Percentiles rank a stretch among this genome's conserved stretches.
phyloP scores from a whole-genome alignment of 78 protist genomes.

The Dictyostelium capitatum region DNA sequence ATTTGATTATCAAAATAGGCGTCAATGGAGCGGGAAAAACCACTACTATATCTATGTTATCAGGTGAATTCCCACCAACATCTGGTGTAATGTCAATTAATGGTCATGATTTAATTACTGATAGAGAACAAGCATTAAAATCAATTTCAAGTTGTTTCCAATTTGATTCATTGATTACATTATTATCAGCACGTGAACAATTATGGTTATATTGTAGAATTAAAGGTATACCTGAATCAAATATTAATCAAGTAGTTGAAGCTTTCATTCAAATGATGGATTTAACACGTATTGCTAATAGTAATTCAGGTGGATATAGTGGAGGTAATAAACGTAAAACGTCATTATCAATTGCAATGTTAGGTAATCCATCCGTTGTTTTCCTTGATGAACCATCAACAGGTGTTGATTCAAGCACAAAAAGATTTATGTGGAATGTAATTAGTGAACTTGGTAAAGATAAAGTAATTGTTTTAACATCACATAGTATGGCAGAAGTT shows the following conservation, averaged over 20 bases:
- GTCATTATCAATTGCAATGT: conserved; percentile 89
- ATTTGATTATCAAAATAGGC: no score
- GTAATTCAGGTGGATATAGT: conserved; percentile 44
- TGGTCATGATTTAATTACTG: conserved; percentile 69
- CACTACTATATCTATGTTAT: conserved; percentile 91
- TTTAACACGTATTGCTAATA: conserved; percentile 23
- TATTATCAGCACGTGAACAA: conserved; percentile 64
- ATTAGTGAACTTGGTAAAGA: conserved; percentile 36
- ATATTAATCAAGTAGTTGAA: conserved; percentile 11
- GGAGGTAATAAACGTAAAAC: conserved; percentile 94
- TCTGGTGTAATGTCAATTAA: conserved; percentile 87
- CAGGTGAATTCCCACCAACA: conserved; percentile 89
- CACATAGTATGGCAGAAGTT: conserved; percentile 96
- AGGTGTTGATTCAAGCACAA: conserved; percentile 72
- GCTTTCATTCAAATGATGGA: conserved; percentile 56
- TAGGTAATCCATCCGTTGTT: conserved; percentile 78
- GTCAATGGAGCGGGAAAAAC: conserved; percentile 98
- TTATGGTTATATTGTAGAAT: conserved; percentile 42
- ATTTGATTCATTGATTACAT: conserved; percentile 55
- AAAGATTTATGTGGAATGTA: conserved; percentile 63
- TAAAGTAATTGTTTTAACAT: conserved; percentile 85
- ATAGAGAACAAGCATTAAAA: conserved; percentile 22
- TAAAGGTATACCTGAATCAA: conserved; percentile 52
- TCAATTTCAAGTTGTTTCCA: conserved; percentile 45
- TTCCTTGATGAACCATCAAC: conserved; percentile 47